A percentile compares a stretch with the other conserved stretches of the same genome.
Evolutionary conservation across 2,329 filamentous ascomycete species (phyloP).

Genomic region (Colletotrichum sp.): DNA sequence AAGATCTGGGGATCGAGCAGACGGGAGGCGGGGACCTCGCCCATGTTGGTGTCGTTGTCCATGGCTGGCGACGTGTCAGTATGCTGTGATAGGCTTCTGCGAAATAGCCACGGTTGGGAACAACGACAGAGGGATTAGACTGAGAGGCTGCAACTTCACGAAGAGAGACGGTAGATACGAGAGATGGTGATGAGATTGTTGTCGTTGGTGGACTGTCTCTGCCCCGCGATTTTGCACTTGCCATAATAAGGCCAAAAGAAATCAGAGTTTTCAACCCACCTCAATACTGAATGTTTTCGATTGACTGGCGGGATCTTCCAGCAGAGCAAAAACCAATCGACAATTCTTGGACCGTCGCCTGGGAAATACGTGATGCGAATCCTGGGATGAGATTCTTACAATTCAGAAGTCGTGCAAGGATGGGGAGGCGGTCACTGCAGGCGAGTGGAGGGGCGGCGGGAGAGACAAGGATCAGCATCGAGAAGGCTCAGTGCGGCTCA

Average conservation of each 20-base stretch:
- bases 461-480: not conserved
- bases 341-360: not conserved
- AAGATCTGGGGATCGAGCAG: slow-evolving; percentile 82
- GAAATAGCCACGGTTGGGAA: not conserved
- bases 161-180: not conserved
- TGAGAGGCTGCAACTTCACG: not conserved
- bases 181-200: not conserved
- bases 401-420: not conserved
- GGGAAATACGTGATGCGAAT: not conserved
- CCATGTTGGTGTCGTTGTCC: slow-evolving; percentile 25
- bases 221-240: not conserved
- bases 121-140: not conserved
- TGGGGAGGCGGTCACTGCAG: not conserved
- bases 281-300: not conserved
- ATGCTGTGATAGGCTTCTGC: not conserved
- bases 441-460: not conserved
- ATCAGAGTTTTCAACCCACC: slow-evolving; percentile 14
- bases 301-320: not conserved
- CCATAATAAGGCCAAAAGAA: not conserved
- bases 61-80: not conserved
- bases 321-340: not conserved
- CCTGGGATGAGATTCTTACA: not conserved
- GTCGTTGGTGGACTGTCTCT: not conserved
- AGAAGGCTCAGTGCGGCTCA: not conserved
- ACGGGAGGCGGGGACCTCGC: slow-evolving; percentile 25